phyloP scores from a whole-genome alignment of 768 basidiomycete species.

The Phanerochaete carnosa region DNA sequence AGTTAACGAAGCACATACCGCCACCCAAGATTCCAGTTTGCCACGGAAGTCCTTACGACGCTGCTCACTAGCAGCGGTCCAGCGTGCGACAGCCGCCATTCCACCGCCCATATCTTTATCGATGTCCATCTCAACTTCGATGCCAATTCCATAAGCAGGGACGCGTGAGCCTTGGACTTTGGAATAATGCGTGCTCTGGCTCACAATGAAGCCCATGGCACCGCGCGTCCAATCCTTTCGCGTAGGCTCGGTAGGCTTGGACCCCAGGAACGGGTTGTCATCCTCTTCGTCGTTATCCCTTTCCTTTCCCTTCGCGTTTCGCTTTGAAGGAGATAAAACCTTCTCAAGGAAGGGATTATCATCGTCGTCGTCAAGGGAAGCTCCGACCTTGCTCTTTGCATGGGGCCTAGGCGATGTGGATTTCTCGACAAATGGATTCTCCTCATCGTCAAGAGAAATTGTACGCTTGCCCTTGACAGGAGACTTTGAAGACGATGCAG shows the following conservation, averaged over 20 bases:
- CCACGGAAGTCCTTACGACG: conserved; percentile 54
- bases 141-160: conserved; percentile 81
- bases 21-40: conserved; percentile 64
- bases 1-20: conserved; percentile 39
- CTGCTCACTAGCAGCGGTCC: conserved; percentile 69
- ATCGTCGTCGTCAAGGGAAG: conserved; percentile 41
- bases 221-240: conserved; percentile 75
- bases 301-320: conserved; percentile 1
- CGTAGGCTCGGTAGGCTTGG: conserved; percentile 30
- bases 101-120: conserved; percentile 77
- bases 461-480: background rate
- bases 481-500: background rate
- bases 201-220: conserved; percentile 75
- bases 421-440: background rate
- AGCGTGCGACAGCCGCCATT: conserved; percentile 88
- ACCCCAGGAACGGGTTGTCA: conserved; percentile 65
- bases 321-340: conserved; percentile 1
- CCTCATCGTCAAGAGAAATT: background rate
- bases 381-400: background rate
- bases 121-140: conserved; percentile 83
- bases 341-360: conserved; percentile 70
- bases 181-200: conserved; percentile 68
- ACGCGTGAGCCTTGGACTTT: conserved; percentile 63
- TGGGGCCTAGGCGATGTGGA: background rate
- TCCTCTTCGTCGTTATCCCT: conserved; percentile 38